Evolutionary conservation across 2,329 filamentous ascomycete species (phyloP).

Genomic region (Microcyclospora pomicola): DNA sequence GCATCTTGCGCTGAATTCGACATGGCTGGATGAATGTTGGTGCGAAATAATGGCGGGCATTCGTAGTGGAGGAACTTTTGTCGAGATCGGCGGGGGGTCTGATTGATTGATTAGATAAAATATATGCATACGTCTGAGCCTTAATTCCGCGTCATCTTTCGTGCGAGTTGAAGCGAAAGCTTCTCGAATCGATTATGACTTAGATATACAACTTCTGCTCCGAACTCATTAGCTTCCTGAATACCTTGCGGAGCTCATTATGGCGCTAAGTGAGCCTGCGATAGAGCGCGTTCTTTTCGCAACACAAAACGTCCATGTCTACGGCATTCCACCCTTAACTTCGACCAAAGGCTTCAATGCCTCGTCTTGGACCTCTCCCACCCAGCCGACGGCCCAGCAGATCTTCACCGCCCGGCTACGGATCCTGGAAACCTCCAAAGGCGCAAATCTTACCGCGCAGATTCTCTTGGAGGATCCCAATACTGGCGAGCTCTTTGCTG

Average conservation of each 20-base stretch:
- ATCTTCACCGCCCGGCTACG: conserved; percentile 79
- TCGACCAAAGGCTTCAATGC: conserved; percentile 70
- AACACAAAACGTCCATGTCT: conserved; percentile 63
- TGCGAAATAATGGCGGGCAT: background rate
- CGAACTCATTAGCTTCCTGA: too few relatives aligned
- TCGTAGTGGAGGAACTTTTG: background rate
- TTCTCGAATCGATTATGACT: too few relatives aligned
- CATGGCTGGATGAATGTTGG: background rate
- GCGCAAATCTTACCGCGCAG: conserved; percentile 31
- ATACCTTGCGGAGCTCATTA: too few relatives aligned
- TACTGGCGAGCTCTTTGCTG: conserved; percentile 66
- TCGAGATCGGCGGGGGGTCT: background rate
- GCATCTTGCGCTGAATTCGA: conserved; percentile 11
- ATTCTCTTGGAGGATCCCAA: conserved; percentile 65
- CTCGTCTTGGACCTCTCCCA: conserved; percentile 57
- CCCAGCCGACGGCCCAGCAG: conserved; percentile 48
- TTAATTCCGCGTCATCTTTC: too few relatives aligned
- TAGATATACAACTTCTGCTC: too few relatives aligned
- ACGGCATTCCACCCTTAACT: conserved; percentile 68
- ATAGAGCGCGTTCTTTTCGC: conserved; percentile 79
- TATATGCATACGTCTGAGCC: too few relatives aligned
- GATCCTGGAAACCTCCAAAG: conserved; percentile 22
- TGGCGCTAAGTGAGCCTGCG: conserved; percentile 45
- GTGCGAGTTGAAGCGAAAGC: too few relatives aligned
- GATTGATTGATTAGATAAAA: background rate